phyloP scores from a whole-genome alignment of 192 early-diverging fungal species.

The Backusella westeae region DNA sequence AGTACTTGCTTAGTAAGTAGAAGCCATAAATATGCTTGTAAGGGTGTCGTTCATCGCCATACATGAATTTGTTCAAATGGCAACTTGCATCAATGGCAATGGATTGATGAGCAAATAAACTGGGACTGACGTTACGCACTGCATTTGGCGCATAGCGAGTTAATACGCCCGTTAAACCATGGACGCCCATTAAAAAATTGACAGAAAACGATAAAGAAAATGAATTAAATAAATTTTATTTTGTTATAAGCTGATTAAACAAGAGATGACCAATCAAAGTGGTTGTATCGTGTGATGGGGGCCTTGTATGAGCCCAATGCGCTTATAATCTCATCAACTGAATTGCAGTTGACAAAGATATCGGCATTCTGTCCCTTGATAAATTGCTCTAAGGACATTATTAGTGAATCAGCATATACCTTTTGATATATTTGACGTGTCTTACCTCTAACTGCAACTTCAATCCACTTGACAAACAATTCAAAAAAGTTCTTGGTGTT shows the following conservation, averaged over 20 bases:
- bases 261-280: conserved; percentile 47
- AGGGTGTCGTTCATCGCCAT: conserved; percentile 38
- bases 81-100: conserved; percentile 37
- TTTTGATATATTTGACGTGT: background rate
- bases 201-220: background rate
- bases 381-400: conserved; percentile 52
- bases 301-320: conserved; percentile 51
- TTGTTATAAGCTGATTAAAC: background rate
- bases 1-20: conserved; percentile 48
- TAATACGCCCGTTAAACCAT: conserved; percentile 28
- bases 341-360: conserved; percentile 58
- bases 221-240: background rate
- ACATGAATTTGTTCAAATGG: conserved; percentile 34
- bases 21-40: conserved; percentile 60
- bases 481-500: conserved; percentile 80
- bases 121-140: conserved; percentile 9
- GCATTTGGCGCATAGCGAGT: conserved; percentile 27
- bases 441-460: conserved; percentile 52
- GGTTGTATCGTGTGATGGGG: conserved; percentile 42
- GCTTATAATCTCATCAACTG: conserved; percentile 54
- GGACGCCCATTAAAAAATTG: conserved; percentile 25
- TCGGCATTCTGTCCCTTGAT: conserved; percentile 45
- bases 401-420: background rate
- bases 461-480: conserved; percentile 62
- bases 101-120: background rate